phyloP scores from a whole-genome alignment of 1,284 basidiomycete genomes.

The Bondarzewia mesenterica region DNA sequence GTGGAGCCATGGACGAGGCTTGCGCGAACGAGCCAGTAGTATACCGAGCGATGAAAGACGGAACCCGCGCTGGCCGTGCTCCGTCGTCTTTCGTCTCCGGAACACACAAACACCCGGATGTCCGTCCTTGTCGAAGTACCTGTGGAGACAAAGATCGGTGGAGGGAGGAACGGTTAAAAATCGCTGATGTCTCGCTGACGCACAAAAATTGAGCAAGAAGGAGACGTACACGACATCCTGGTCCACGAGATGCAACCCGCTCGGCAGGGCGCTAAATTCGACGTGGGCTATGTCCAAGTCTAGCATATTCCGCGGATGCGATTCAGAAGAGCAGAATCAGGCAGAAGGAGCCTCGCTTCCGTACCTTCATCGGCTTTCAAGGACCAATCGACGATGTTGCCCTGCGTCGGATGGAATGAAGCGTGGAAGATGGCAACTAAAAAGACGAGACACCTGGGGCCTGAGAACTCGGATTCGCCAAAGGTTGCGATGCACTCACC shows the following conservation, averaged over 20 bases:
- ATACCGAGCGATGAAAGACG: conserved; percentile 73
- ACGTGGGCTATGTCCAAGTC: conserved; percentile 60
- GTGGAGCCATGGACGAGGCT: conserved; percentile 68
- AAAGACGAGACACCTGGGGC: neutral
- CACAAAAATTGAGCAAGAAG: neutral
- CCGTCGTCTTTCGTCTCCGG: conserved; percentile 53
- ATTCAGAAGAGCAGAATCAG: neutral
- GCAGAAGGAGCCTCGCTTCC: conserved; percentile 10
- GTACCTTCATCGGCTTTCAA: conserved; percentile 57
- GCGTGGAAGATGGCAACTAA: conserved; percentile 75
- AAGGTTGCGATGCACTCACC: neutral
- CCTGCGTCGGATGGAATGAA: conserved; percentile 74
- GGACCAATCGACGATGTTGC: conserved; percentile 71
- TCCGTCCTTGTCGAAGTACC: conserved; percentile 65
- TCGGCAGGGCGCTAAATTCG: conserved; percentile 73
- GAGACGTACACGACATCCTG: conserved; percentile 62
- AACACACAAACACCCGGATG: conserved; percentile 68
- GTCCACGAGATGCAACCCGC: conserved; percentile 72
- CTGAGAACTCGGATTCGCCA: neutral
- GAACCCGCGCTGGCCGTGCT: conserved; percentile 68
- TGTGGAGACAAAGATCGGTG: conserved; percentile 24
- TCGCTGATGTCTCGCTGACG: conserved; percentile 6
- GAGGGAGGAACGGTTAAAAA: neutral
- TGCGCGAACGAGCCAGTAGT: conserved; percentile 51
- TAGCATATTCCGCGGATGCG: conserved; percentile 18